A percentile compares a stretch with the other conserved stretches of the same genome.
Evolutionary conservation across 2,329 filamentous ascomycete genomes (phyloP).

Genomic region (Grosmannia serpens): DNA sequence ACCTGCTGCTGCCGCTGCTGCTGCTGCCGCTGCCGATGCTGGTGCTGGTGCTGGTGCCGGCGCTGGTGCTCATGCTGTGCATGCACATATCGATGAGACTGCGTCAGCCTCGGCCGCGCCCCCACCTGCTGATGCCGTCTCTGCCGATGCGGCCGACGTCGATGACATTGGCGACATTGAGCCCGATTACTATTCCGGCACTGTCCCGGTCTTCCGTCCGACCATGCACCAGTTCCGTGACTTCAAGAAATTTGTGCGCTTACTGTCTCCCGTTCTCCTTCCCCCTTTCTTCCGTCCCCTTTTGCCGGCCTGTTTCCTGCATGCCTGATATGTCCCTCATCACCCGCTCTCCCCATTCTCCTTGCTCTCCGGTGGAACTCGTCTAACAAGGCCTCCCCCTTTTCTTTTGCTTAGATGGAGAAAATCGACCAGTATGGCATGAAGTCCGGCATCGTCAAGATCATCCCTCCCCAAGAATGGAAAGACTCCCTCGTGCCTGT

Average conservation of each 20-base stretch:
- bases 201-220: conserved; percentile 88
- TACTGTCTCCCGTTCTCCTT: not conserved
- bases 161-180: conserved; percentile 63
- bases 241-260: conserved; percentile 76
- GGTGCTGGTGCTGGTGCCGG: not conserved
- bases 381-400: not conserved
- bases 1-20: conserved; percentile 5
- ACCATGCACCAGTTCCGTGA: conserved; percentile 91
- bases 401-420: conserved; percentile 41
- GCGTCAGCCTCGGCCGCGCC: not conserved
- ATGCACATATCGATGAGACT: not conserved
- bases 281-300: not conserved
- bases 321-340: not conserved
- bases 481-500: conserved; percentile 66
- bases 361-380: not conserved
- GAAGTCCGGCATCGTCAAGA: conserved; percentile 94
- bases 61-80: not conserved
- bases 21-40: not conserved
- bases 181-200: conserved; percentile 84
- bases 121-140: not conserved
- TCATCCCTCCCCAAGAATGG: conserved; percentile 91
- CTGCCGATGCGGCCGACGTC: conserved; percentile 4
- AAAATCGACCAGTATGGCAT: conserved; percentile 92
- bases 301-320: not conserved
- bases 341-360: not conserved